phyloP scores from a whole-genome alignment of 148 eudicot genomes.

The Arbutus unedo region DNA sequence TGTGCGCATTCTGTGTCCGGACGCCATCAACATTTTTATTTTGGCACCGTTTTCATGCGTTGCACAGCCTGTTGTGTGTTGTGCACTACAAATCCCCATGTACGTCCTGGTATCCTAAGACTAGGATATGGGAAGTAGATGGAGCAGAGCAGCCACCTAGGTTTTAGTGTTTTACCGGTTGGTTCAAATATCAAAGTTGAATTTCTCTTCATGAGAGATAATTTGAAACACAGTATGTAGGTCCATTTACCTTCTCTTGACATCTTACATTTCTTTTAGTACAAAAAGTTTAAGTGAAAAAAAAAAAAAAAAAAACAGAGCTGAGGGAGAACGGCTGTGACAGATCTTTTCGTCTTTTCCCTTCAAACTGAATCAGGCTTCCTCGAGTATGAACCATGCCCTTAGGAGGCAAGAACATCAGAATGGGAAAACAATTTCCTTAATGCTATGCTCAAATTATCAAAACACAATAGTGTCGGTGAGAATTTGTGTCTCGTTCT shows the following conservation, averaged over 20 bases:
- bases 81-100: background rate
- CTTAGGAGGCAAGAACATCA: too few relatives aligned
- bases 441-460: too few relatives aligned
- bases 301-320: background rate
- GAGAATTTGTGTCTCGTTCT: background rate
- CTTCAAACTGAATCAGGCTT: too few relatives aligned
- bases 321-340: background rate
- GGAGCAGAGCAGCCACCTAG: conserved; percentile 3
- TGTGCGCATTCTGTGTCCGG: too few relatives aligned
- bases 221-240: background rate
- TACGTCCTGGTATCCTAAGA: background rate
- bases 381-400: too few relatives aligned
- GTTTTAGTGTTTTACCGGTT: background rate
- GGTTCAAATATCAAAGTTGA: background rate
- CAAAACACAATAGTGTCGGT: background rate
- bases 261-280: background rate
- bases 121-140: background rate
- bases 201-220: background rate
- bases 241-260: background rate
- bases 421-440: too few relatives aligned
- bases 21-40: too few relatives aligned
- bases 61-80: too few relatives aligned
- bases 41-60: too few relatives aligned
- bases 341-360: background rate
- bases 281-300: background rate